Base-by-base conservation (phyloP, 1,139 yeast genomes). In the Debaryomyces nepalensis region DNA sequence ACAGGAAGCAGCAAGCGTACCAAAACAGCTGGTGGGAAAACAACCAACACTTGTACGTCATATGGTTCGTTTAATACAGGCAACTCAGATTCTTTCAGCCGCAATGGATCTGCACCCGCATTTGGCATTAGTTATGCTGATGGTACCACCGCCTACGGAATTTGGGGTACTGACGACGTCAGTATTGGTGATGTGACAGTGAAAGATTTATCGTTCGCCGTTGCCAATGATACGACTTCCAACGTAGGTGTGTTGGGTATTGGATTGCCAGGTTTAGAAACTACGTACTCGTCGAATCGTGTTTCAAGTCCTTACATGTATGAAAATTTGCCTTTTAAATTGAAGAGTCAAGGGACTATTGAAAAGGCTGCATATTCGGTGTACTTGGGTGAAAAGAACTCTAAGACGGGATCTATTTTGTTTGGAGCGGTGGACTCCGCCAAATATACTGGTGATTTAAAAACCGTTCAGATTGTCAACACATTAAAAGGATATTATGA, bases 71-170 rank as follows among this genome's bases (percentile, higher is more conserved):
- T 72, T 52, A 55, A 63, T 43, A 68, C 74, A 12, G 65, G 48
- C 2, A 47, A 50, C 5, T 68, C 75, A 3, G 58, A 55, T 37
- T 40, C 71, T 1, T 72, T 68, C 57, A 50, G 55, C n/a, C 41
- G 47, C 30, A 73, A 73, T 50, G 21, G 42, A 35, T 54, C 73
- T 2, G 72, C 72, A 3, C 59, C 64, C 2, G 45, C 47, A 1
- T 73, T 73, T 47, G 12, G 35, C 38, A 85, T 85, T 52, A 46
- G 64, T 22, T 87, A 87, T 53, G 91, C 83, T 23, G 95, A 87
- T 58, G 57, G 61, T 5, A 71, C 87, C 19, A 68, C 59, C 53
- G 89, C 91, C 2, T 47, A 54, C 5, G 95, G 95, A 33, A 58
- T 68, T 42, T 77, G 81, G 84, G 83, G 80, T 12, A 55, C 61